phyloP scores from a whole-genome alignment of 371 early-diverging fungal species.

The Mortierella sp. region DNA sequence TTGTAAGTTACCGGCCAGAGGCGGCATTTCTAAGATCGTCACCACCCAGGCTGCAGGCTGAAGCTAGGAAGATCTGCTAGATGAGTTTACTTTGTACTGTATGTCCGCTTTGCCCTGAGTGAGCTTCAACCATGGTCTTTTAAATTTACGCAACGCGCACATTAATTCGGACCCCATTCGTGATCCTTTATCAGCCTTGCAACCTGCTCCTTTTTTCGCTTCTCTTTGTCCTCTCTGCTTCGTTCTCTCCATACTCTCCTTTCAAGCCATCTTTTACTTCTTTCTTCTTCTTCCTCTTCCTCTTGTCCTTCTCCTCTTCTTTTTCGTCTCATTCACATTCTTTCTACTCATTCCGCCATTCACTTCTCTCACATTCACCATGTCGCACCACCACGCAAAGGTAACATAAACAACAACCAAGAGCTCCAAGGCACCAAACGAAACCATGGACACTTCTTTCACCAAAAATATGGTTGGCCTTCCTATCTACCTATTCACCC shows the following conservation, averaged over 20 bases:
- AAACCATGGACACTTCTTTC: background rate
- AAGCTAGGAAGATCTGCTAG: too few species aligned
- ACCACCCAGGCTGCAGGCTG: too few species aligned
- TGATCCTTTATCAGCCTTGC: too few species aligned
- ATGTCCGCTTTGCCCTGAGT: too few species aligned
- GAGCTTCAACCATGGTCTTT: too few species aligned
- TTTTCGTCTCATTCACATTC: background rate
- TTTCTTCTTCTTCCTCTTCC: background rate
- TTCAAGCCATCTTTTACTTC: background rate
- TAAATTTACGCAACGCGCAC: too few species aligned
- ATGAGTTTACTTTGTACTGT: too few species aligned
- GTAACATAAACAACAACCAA: background rate
- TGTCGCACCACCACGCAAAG: slow-evolving; percentile 43
- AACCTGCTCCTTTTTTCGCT: background rate
- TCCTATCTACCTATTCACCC: background rate
- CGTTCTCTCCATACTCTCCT: background rate
- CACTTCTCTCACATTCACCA: background rate
- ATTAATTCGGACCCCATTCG: too few species aligned
- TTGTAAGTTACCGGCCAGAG: too few species aligned
- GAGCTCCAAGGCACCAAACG: too few species aligned
- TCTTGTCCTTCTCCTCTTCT: too few species aligned
- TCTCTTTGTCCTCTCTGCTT: background rate
- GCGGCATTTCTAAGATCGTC: too few species aligned
- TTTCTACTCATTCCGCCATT: background rate
- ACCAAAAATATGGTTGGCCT: background rate